Conservation (phyloP, 2,329 filamentous ascomycete genomes). For the Rhynchosporium agropyri region DNA sequence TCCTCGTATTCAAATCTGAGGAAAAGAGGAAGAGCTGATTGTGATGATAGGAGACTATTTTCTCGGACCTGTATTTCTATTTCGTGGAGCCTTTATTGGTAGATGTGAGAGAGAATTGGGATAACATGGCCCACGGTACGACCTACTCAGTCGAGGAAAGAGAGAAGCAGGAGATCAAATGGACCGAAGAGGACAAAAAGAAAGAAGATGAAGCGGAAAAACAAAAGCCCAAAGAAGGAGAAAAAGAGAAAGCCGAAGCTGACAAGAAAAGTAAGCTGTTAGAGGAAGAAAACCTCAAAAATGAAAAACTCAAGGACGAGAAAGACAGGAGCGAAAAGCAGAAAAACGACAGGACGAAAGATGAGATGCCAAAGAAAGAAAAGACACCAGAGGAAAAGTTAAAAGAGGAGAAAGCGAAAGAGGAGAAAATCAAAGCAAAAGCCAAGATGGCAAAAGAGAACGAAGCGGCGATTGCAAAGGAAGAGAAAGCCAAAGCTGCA, state of each 20-base stretch:
- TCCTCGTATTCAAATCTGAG: background rate
- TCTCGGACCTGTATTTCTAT: slow-evolving; percentile 51
- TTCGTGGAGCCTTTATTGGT: slow-evolving; percentile 52
- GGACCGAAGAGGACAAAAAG: slow-evolving; percentile 7
- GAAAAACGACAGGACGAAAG: slow-evolving; percentile 4
- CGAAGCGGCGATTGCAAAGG: too few relatives aligned
- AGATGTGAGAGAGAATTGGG: slow-evolving; percentile 51
- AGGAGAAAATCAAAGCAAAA: background rate
- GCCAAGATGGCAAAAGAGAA: too few relatives aligned
- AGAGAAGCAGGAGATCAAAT: slow-evolving; percentile 14
- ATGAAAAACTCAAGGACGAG: background rate
- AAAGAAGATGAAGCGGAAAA: slow-evolving; percentile 7
- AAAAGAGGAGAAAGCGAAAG: background rate
- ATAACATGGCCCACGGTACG: slow-evolving; percentile 54
- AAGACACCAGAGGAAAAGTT: background rate
- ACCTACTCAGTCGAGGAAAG: slow-evolving; percentile 45
- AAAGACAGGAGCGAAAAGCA: background rate
- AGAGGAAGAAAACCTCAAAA: background rate
- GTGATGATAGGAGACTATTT: slow-evolving; percentile 11
- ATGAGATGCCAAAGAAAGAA: background rate
- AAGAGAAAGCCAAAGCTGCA: too few relatives aligned
- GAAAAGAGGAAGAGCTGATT: background rate
- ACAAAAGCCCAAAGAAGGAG: slow-evolving; percentile 6
- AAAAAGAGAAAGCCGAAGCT: background rate
- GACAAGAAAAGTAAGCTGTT: slow-evolving; percentile 5